Evolutionary conservation across 1,139 yeast genomes (phyloP).

Genomic region (Entelexis sorbosivorans): DNA sequence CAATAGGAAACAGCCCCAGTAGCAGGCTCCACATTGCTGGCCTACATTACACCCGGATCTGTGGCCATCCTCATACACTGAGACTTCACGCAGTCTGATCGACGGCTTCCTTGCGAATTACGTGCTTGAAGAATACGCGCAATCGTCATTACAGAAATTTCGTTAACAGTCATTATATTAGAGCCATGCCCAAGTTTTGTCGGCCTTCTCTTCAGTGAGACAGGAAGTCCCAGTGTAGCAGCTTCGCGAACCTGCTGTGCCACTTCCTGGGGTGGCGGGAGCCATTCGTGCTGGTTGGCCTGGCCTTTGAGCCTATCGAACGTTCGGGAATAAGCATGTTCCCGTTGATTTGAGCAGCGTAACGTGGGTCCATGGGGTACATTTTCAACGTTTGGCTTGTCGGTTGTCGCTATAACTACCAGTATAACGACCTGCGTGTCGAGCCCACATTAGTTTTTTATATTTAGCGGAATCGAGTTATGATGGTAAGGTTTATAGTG

Average conservation of each 20-base stretch:
- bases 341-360: slow-evolving; percentile 1
- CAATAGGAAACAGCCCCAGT: too few relatives aligned
- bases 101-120: too few relatives aligned
- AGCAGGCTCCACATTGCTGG: too few relatives aligned
- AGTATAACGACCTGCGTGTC: not conserved
- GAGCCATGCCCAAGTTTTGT: too few relatives aligned
- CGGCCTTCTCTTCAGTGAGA: not conserved
- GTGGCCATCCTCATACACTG: too few relatives aligned
- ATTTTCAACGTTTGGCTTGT: not conserved
- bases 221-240: not conserved
- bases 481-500: not conserved
- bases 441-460: too few relatives aligned
- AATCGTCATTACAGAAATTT: too few relatives aligned
- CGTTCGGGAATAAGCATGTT: not conserved
- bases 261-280: not conserved
- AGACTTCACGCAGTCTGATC: too few relatives aligned
- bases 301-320: not conserved
- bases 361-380: slow-evolving; percentile 7
- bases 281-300: not conserved
- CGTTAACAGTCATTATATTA: too few relatives aligned
- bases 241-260: not conserved
- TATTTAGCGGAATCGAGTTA: not conserved
- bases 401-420: not conserved
- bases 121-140: too few relatives aligned
- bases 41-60: too few relatives aligned